Percentiles rank a stretch among this genome's conserved stretches.
phyloP scores from a whole-genome alignment of 2,329 filamentous ascomycete species.

The Byssochlamys sp. region DNA sequence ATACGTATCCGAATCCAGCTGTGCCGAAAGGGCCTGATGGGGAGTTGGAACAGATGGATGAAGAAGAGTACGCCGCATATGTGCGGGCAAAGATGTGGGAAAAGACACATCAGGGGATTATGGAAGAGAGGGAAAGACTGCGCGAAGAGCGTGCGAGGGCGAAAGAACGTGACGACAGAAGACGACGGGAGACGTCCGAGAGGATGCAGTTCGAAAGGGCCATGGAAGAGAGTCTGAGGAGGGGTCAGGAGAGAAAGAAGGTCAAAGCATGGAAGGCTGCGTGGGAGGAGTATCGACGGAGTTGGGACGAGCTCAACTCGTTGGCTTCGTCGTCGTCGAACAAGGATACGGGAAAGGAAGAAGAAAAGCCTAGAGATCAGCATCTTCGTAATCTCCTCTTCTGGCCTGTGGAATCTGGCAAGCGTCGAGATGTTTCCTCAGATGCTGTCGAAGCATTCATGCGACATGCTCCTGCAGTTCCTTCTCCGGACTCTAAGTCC shows the following conservation, averaged over 20 bases:
- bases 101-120: conserved; percentile 72
- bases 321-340: conserved; percentile 9
- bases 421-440: conserved; percentile 46
- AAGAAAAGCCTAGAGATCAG: conserved; percentile 5
- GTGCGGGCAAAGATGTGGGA: conserved; percentile 92
- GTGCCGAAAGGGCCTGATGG: conserved; percentile 40
- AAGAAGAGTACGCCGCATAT: conserved; percentile 81
- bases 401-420: conserved; percentile 65
- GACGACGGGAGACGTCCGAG: conserved; percentile 14
- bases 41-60: conserved; percentile 71
- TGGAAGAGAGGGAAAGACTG: conserved; percentile 62
- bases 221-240: conserved; percentile 59
- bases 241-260: conserved; percentile 53
- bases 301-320: conserved; percentile 50
- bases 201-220: conserved; percentile 46
- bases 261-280: conserved; percentile 40
- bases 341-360: conserved; percentile 2
- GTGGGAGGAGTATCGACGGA: conserved; percentile 56
- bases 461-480: conserved; percentile 39
- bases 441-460: conserved; percentile 62
- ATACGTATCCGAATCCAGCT: conserved; percentile 57
- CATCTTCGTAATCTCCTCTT: conserved; percentile 40
- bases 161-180: conserved; percentile 33
- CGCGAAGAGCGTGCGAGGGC: conserved; percentile 44
- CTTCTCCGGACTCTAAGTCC: conserved; percentile 1